Evolutionary conservation across 768 basidiomycete species (phyloP), one percentile per base, ranked within the genome.

Genomic region (Auriscalpium orientale): DNA sequence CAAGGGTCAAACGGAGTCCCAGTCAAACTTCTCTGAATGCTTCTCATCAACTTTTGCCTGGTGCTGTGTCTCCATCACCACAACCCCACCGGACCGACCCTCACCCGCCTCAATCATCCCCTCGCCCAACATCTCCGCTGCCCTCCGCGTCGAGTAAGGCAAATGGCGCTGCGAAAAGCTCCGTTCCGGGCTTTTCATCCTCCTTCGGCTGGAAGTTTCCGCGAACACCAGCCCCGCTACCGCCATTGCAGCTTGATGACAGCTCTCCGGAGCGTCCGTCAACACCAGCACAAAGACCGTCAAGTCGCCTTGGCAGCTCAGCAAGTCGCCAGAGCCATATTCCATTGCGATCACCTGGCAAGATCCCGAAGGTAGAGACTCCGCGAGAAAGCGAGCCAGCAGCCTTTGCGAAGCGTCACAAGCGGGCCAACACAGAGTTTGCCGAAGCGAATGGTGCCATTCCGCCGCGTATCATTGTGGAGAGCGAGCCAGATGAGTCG

Each of bases 121-220:
- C 45, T 11, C 54, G 57, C 2, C 55, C 60, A 13, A 38, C 56
- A 7, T 58, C 62, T 13, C 57, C 62, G 10, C 15, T 43, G 9
- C n/a, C 51, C 5, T 36, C 49, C 54, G 12, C 13, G n/a, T 28
- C 21, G 11, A 46, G 34, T 35, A 34, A 15, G 40, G 49, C 53
- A 2, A 55, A 56, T 18, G 64, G 58, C 6, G 50, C 34, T 16
- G 11, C 54, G 2, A 58, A 64, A 10, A 49, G 46, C 7, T 45
- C n/a, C 46, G 34, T 61, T 1, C 58, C 68, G 16, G 68, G 66
- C 2, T 60, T 60, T 49, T 28, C 58, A 16, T 67, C 71, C 5
- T 67, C 58, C 36, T 72, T 74, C 58, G 72, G 72, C 12, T 78
- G 74, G 74, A 66, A 72, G 48, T 73, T 76, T 46, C 67, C 73